phyloP scores from a whole-genome alignment of 345 rosid species.

The Brassica napus region DNA sequence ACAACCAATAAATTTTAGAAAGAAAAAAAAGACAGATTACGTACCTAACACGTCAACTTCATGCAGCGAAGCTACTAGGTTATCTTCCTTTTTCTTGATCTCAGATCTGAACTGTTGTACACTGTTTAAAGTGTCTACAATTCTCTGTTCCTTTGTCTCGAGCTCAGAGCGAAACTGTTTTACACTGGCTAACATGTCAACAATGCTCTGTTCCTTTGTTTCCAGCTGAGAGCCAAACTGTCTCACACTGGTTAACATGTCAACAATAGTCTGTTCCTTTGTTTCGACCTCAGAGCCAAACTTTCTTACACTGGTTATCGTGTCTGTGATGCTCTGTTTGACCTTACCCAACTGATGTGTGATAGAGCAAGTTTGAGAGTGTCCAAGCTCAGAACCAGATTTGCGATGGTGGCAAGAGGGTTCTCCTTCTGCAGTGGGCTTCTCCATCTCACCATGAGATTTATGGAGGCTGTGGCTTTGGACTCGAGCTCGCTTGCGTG shows the following conservation, averaged over 20 bases:
- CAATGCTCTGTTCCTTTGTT: not conserved
- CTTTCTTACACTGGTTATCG: not conserved
- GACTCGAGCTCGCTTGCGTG: constrained; percentile 1
- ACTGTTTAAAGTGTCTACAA: too few relatives aligned
- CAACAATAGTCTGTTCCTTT: constrained; percentile 2
- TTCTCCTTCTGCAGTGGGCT: constrained; percentile 5
- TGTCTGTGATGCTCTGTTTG: constrained; percentile 11
- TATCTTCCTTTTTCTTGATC: constrained; percentile 16
- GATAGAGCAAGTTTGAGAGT: constrained; percentile 13
- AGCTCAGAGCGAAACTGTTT: not conserved
- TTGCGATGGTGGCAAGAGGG: not conserved
- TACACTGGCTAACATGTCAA: constrained; percentile 1
- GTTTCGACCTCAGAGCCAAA: not conserved
- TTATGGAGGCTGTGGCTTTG: not conserved
- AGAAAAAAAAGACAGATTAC: not conserved
- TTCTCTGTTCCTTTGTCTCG: too few relatives aligned
- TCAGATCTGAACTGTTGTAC: not conserved
- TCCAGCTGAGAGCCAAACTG: not conserved
- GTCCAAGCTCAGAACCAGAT: constrained; percentile 7
- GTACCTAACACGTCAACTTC: constrained; percentile 16
- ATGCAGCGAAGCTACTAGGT: constrained; percentile 11
- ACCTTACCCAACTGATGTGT: constrained; percentile 21
- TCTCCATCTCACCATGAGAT: constrained; percentile 1
- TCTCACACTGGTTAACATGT: not conserved
- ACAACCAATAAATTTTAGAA: not conserved